Evolutionary conservation across 345 rosid species (phyloP).

Genomic region (Gossypium thurberi): DNA sequence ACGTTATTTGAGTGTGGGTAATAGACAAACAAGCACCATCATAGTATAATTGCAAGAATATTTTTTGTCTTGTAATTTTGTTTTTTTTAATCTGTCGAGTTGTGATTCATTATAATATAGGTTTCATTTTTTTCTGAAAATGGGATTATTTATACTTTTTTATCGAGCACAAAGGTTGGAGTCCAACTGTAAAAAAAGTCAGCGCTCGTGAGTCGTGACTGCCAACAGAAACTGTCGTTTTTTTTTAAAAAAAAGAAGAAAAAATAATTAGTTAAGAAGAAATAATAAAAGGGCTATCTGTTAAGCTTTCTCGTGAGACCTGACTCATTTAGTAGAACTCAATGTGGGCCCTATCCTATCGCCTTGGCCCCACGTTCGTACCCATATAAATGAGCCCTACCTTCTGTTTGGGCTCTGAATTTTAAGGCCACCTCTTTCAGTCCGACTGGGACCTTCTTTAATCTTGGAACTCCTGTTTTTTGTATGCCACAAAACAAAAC

Average conservation of each 20-base stretch:
- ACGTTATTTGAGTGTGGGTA: too few species aligned
- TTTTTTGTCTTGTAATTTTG: not conserved
- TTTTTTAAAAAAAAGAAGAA: too few species aligned
- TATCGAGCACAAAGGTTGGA: not conserved
- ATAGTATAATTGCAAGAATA: not conserved
- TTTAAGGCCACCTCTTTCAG: not conserved
- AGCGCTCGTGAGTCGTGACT: constrained; percentile 12
- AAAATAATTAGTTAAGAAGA: too few species aligned
- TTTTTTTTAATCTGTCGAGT: not conserved
- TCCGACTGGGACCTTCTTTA: not conserved
- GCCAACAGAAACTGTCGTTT: not conserved
- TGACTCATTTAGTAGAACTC: not conserved
- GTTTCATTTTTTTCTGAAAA: not conserved
- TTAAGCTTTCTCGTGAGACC: constrained; percentile 25
- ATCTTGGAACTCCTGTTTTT: not conserved
- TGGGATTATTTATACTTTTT: not conserved
- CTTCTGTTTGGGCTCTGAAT: constrained; percentile 4
- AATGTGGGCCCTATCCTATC: constrained; percentile 4
- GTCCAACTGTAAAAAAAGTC: constrained; percentile 5
- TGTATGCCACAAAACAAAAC: not conserved
- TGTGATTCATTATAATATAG: too few species aligned
- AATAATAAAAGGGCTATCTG: not conserved
- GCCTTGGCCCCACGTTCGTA: not conserved
- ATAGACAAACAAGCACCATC: not conserved
- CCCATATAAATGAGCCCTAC: not conserved